These are phyloP conservation scores for Phytopythium ostracodes DNA, from an alignment of 352 stramenopile genomes.

Conservation along the genomic window DNA sequence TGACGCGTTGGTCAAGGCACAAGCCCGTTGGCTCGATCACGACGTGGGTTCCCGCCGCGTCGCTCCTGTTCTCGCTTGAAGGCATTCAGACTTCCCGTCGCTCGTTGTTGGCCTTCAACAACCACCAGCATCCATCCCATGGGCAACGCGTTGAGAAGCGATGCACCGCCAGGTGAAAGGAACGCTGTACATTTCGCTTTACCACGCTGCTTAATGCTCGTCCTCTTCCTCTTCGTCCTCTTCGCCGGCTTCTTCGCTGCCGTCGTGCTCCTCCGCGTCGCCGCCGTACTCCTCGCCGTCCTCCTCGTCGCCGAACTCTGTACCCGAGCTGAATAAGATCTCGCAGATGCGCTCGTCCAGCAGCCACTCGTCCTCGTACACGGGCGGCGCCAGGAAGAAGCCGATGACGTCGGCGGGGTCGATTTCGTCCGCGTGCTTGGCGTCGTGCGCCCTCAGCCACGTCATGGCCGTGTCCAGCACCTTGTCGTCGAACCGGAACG, in stretches of 20 bases:
- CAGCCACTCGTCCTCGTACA: constrained; percentile 75
- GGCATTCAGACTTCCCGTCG: too few species aligned
- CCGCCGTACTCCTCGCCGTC: constrained; percentile 15
- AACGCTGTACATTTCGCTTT: neutral
- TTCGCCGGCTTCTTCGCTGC: constrained; percentile 14
- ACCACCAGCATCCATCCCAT: too few species aligned
- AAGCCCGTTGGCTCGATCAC: too few species aligned
- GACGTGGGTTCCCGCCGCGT: too few species aligned
- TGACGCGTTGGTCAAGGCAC: too few species aligned
- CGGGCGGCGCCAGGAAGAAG: constrained; percentile 66
- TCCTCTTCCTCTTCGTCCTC: constrained; percentile 10
- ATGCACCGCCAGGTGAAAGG: too few species aligned
- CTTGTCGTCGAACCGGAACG: constrained; percentile 56
- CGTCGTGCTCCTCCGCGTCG: constrained; percentile 19
- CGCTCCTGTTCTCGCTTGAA: too few species aligned
- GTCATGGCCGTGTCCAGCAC: constrained; percentile 39
- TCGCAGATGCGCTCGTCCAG: constrained; percentile 74
- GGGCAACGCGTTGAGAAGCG: too few species aligned
- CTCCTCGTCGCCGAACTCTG: constrained; percentile 24
- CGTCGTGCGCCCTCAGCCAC: constrained; percentile 46
- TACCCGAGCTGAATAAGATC: constrained; percentile 54
- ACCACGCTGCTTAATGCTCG: neutral
- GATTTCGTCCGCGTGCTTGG: constrained; percentile 47
- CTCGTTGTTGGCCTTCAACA: too few species aligned
- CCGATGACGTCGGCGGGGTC: constrained; percentile 55